Base-by-base conservation (phyloP, 805 yeast species). In the Hanseniaspora vineae region DNA sequence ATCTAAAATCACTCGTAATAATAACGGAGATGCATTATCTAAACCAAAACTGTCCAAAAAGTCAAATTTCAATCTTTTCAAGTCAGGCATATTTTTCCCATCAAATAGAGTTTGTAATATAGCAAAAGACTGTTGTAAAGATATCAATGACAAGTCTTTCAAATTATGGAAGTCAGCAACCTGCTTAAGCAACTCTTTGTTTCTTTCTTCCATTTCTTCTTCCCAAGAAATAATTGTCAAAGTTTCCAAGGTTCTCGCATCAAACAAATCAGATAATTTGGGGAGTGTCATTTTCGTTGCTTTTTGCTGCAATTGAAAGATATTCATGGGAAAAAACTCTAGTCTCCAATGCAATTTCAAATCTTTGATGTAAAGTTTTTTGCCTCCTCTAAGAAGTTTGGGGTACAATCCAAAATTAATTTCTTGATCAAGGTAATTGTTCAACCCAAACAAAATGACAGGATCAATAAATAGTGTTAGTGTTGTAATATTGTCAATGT, bases 151-250 rank as follows among this genome's bases (percentile, higher is more conserved):
- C 15, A 69, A 52, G 49, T 69, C 73, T 49, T 66, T 64, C 8
- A 69, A 48, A 46, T 60, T 53, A 2, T 50, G 49, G 45, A 69
- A 69, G n/a, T 62, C 67, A 29, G 57, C 52, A 55, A 70, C 66
- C 49, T 68, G 65, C 42, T 58, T 64, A 37, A 67, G 54, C 58
- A 65, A 65, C 47, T 65, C 65, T 23, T 61, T 51, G 45, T 60
- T 64, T 44, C 66, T 56, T n/a, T 62, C 56, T 14, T 55, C 50
- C 15, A 60, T 48, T n/a, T 60, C 56, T 45, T 68, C 71, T 52
- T 61, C 66, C 73, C 73, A 69, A 2, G 73, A 69, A 5, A 69
- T 68, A 3, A 69, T 59, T 0, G 73, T 68, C 31, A 69, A 54
- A 0, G 63, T 59, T 48, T 63, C 65, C 46, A 69, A 54, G 2